These are phyloP conservation scores for Pharus latifolius DNA, from an alignment of 176 grass and related monocot genomes.

Conservation along the genomic window DNA sequence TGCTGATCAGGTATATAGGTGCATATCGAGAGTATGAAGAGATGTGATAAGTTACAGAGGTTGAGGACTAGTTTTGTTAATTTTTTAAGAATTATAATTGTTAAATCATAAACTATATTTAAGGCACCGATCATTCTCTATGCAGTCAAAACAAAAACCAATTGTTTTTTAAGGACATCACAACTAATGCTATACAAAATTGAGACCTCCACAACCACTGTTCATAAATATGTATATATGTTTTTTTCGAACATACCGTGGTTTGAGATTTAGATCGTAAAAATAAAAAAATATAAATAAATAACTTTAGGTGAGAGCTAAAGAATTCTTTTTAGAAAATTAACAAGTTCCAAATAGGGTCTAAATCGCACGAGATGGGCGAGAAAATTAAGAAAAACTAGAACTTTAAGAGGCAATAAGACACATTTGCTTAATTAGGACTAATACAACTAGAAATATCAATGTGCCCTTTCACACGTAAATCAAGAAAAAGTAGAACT, in stretches of 20 bases:
- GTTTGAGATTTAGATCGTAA: not conserved
- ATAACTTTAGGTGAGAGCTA: too few species aligned
- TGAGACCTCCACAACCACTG: conserved; percentile 23
- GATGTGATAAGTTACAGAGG: too few species aligned
- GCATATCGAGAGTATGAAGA: too few species aligned
- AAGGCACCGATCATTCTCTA: conserved; percentile 3
- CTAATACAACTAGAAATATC: not conserved
- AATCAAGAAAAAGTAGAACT: conserved; percentile 19
- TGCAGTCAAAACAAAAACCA: conserved; percentile 28
- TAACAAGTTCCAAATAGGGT: too few species aligned
- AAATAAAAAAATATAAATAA: not conserved
- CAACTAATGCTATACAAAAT: conserved; percentile 34
- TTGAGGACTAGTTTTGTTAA: too few species aligned
- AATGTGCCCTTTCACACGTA: conserved; percentile 17
- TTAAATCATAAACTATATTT: conserved; percentile 1
- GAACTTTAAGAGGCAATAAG: conserved; percentile 2
- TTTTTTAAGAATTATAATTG: not conserved
- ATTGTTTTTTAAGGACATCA: conserved; percentile 18
- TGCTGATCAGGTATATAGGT: too few species aligned
- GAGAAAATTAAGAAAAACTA: conserved; percentile 11
- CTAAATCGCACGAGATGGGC: too few species aligned
- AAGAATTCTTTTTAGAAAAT: too few species aligned
- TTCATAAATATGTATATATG: conserved; percentile 15
- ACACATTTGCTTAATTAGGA: conserved; percentile 18
- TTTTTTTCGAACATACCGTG: conserved; percentile 3